These are phyloP conservation scores for Tulasnella sp. DNA, from an alignment of 768 basidiomycete genomes.

Conservation along the genomic window DNA sequence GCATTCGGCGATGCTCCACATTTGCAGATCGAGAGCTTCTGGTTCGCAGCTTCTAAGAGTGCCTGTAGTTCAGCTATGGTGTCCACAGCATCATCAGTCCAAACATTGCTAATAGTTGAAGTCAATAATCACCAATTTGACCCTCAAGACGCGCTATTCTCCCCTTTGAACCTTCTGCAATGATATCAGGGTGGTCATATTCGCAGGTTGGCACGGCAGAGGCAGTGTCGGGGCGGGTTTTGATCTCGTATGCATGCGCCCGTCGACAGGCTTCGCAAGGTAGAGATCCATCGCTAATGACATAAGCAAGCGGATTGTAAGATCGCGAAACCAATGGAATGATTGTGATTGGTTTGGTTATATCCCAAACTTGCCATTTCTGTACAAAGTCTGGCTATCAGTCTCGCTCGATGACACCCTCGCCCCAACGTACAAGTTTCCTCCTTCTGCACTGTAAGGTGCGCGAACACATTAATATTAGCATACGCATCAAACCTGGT, in stretches of 20 bases:
- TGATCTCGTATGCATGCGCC: slow-evolving; percentile 15
- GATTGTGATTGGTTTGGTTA: background rate
- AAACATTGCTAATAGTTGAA: no score
- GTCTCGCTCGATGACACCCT: background rate
- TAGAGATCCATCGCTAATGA: background rate
- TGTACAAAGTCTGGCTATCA: background rate
- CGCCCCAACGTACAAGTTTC: background rate
- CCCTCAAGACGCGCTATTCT: slow-evolving; percentile 4
- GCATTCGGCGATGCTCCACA: background rate
- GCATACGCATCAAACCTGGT: background rate
- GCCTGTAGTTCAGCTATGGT: slow-evolving; percentile 2
- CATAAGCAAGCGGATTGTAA: background rate
- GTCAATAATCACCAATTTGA: background rate
- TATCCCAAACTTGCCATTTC: background rate
- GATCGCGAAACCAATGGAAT: background rate
- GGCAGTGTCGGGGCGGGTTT: background rate
- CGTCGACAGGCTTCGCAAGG: slow-evolving; percentile 4
- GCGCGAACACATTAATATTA: background rate
- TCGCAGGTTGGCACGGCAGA: background rate
- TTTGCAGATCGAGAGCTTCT: background rate
- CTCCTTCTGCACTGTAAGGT: background rate
- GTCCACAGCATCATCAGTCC: no score
- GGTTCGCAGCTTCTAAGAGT: background rate
- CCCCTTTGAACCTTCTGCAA: slow-evolving; percentile 17
- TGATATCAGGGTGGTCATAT: slow-evolving; percentile 14